Percentiles rank a stretch among this genome's conserved stretches.
Evolutionary conservation across 1,284 basidiomycete species (phyloP).

Genomic region (Termitomyces sp.): DNA sequence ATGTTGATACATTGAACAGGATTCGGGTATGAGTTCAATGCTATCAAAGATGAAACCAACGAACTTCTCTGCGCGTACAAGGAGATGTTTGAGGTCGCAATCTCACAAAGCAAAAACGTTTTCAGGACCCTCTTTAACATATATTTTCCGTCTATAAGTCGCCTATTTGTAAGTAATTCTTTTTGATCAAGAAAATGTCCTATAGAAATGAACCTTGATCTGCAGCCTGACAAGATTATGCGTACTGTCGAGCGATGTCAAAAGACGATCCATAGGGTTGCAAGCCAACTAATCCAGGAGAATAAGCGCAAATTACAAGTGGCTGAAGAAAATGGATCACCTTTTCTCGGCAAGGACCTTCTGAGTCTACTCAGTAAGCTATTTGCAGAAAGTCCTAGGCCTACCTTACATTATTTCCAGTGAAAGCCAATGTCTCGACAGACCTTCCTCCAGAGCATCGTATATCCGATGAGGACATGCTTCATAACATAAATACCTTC

Average conservation of each 20-base stretch:
- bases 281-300: constrained; percentile 64
- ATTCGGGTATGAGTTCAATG: constrained; percentile 76
- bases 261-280: constrained; percentile 58
- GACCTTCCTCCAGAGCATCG: constrained; percentile 63
- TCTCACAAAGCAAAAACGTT: constrained; percentile 51
- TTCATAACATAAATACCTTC: constrained; percentile 80
- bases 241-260: constrained; percentile 52
- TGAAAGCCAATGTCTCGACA: constrained; percentile 66
- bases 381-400: background rate
- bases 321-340: constrained; percentile 43
- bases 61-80: constrained; percentile 73
- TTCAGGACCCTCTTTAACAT: constrained; percentile 47
- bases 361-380: constrained; percentile 59
- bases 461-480: constrained; percentile 76
- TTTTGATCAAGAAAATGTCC: background rate
- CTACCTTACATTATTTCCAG: constrained; percentile 31
- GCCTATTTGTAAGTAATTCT: constrained; percentile 49
- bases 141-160: constrained; percentile 56
- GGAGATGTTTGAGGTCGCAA: constrained; percentile 72
- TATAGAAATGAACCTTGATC: background rate
- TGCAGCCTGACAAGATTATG: constrained; percentile 51
- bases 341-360: constrained; percentile 57
- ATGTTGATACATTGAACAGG: constrained; percentile 35
- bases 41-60: constrained; percentile 69
- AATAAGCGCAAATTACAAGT: constrained; percentile 65